Conservation (phyloP, 192 early-diverging fungal species). For the Coemansia sp. region DNA sequence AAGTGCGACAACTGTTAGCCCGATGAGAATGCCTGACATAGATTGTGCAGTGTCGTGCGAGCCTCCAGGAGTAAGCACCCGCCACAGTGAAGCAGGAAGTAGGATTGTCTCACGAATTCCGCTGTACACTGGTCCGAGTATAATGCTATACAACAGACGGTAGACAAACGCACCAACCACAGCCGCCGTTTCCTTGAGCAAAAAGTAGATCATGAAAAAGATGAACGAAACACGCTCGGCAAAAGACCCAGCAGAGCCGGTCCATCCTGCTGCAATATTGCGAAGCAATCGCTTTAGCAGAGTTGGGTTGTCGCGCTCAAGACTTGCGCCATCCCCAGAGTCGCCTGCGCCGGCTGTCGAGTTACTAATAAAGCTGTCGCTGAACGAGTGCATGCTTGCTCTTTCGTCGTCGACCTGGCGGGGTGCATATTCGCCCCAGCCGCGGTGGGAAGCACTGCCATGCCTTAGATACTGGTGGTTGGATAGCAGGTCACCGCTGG, state of each 20-base stretch:
- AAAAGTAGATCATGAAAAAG: slow-evolving; percentile 51
- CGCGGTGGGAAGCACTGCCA: slow-evolving; percentile 25
- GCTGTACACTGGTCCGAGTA: slow-evolving; percentile 29
- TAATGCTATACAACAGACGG: slow-evolving; percentile 21
- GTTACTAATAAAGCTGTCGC: slow-evolving; percentile 53
- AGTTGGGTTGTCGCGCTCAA: slow-evolving; percentile 44
- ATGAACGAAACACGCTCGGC: slow-evolving; percentile 44
- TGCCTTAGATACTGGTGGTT: slow-evolving; percentile 38
- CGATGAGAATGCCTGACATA: slow-evolving; percentile 31
- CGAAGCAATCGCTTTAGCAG: slow-evolving; percentile 41
- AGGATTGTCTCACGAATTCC: slow-evolving; percentile 31
- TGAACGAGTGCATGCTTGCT: slow-evolving; percentile 36
- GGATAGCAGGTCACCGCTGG: slow-evolving; percentile 26
- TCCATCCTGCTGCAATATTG: slow-evolving; percentile 47
- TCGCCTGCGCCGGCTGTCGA: slow-evolving; percentile 23
- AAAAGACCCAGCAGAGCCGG: slow-evolving; percentile 36
- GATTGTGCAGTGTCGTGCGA: slow-evolving; percentile 24
- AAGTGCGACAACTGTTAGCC: slow-evolving; percentile 31
- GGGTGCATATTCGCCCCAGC: slow-evolving; percentile 43
- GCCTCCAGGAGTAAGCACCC: slow-evolving; percentile 18
- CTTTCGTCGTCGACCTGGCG: slow-evolving; percentile 25
- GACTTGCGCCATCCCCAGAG: neutral
- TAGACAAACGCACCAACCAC: slow-evolving; percentile 24
- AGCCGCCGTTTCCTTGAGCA: slow-evolving; percentile 40
- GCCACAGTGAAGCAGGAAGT: slow-evolving; percentile 33